Evolutionary conservation across 371 early-diverging fungal genomes (phyloP), one percentile per base, ranked within the genome.

Genomic region (Mucor saturninus): DNA sequence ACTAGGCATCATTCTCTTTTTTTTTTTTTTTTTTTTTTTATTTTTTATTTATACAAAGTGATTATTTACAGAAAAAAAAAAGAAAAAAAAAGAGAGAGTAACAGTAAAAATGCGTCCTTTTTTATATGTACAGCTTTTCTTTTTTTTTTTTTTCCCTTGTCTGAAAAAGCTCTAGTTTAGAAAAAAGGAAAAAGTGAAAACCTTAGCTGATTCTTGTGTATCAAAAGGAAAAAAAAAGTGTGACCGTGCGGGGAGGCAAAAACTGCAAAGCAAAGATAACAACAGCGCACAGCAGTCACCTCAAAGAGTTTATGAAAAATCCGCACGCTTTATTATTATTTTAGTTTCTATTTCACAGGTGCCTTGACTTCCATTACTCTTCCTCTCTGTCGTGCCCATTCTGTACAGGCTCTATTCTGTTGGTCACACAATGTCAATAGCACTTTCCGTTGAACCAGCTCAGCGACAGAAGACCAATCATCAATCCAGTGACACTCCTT

Each of bases 401-500:
- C 74, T n/a, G 61, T 53, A 59, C 77, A 79, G 1, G 74, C 75
- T 53, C 65, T 61, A 54, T 76, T 79, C 39, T 82, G 82, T 28
- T 72, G 74, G 13, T 82, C 82, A 57, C 80, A 77, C 26, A 79
- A 60, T 0, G 77, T 77, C 52, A 82, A 59, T 4, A 79, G 51
- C 15, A 82, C 79, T 31, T 74, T 70, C 14, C 82, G 61, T 15
- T 72, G 55, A 2, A 79, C 78, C 13, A 82, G 52, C 15, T 69
- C 67, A 9, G 74, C 76, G 0, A 82, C 73, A 4, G 72, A 52
- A 31, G 48, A 67, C 82, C 82, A 82, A 48, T 82, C 79, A 42
- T 75, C 62, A 13, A 82, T 67, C 52, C 69, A 62, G 54, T 79
- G 76, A 43, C 87, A 86, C 32, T 86, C 82, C 50, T 85, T 85